Conservation (phyloP, 306 rosid genomes). For the Amphicarpaea edgeworthii region DNA sequence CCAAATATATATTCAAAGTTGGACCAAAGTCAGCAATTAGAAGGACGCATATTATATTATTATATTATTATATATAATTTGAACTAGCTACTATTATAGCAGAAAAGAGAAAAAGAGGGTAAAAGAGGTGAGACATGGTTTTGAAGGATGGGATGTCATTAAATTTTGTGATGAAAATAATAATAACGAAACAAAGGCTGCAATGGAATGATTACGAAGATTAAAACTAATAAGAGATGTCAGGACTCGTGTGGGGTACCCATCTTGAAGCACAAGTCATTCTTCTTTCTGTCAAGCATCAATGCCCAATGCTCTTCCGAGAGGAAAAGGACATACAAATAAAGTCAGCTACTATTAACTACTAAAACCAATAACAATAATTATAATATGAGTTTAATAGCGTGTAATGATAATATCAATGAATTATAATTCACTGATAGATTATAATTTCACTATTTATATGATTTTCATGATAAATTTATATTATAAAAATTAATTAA, state of each 20-base stretch:
- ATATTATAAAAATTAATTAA: no score
- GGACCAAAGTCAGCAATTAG: slow-evolving; percentile 25
- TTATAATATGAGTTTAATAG: no score
- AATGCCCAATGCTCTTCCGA: slow-evolving; percentile 40
- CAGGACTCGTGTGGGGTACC: slow-evolving; percentile 49
- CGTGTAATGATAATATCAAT: no score
- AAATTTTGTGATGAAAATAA: slow-evolving; percentile 53
- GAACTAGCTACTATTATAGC: background rate
- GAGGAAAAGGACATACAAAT: slow-evolving; percentile 53
- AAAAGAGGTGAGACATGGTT: slow-evolving; percentile 18
- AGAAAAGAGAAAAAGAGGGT: slow-evolving; percentile 28
- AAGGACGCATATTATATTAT: slow-evolving; percentile 31
- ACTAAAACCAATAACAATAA: slow-evolving; percentile 47
- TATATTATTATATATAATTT: no score
- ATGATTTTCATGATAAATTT: no score
- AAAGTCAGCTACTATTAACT: slow-evolving; percentile 41
- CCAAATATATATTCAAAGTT: slow-evolving; percentile 33
- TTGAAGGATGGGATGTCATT: slow-evolving; percentile 43
- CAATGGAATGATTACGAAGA: slow-evolving; percentile 44
- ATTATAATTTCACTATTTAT: no score
- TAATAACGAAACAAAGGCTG: slow-evolving; percentile 51
- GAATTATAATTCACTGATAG: no score
- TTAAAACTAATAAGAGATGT: slow-evolving; percentile 30
- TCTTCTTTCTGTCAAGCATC: slow-evolving; percentile 51
- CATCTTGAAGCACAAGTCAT: slow-evolving; percentile 48